Evolutionary conservation across 2,329 filamentous ascomycete species (phyloP), one percentile per base, ranked within the genome.

Genomic region (Botrytis galanthina): DNA sequence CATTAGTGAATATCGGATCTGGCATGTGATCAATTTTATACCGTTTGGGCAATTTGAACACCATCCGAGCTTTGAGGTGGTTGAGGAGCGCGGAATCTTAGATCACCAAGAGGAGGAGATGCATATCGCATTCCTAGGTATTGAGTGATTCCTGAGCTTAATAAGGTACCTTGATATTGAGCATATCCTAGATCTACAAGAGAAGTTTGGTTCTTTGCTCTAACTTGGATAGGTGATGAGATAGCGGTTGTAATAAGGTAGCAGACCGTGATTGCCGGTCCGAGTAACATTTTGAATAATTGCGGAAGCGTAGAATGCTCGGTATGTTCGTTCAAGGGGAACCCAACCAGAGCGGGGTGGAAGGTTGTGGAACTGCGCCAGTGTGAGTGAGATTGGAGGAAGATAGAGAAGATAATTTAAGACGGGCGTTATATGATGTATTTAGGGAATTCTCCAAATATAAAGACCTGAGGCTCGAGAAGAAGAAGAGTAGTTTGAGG

Each of bases 61-160:
- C 22, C 29, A 48, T 10, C 64, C 14, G 39, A 64, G 18, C 22
- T 59, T 61, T 57, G 72, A 12, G 72, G 72, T 12, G 66, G 59
- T 22, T 46, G 37, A 8, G 72, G 72, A 32, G 72, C 87, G 64
- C 85, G 84, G 79, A 94, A 95, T n/a, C 93, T 86, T 73, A 92
- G 80, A 6, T 86, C 77, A 4, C 89, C 90, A 7, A 91, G 74
- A 0, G 92, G 92, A 14, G 92, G 85, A 8, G 90, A 89, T 1
- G 92, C 92, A 82, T 89, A 95, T 42, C 91, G 88, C 76, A 95
- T 88, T 3, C 92, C 92, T 14, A 93, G 85, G 90, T 91, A 95
- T 81, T 91, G 86, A 2, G 87, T 88, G 63, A 93, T 83, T 2
- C 89, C 90, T 76, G 87, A 87, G 0, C 81, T 76, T 2, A 87